Conservation (phyloP, 2,329 filamentous ascomycete species). For the Aureobasidium sp. region DNA sequence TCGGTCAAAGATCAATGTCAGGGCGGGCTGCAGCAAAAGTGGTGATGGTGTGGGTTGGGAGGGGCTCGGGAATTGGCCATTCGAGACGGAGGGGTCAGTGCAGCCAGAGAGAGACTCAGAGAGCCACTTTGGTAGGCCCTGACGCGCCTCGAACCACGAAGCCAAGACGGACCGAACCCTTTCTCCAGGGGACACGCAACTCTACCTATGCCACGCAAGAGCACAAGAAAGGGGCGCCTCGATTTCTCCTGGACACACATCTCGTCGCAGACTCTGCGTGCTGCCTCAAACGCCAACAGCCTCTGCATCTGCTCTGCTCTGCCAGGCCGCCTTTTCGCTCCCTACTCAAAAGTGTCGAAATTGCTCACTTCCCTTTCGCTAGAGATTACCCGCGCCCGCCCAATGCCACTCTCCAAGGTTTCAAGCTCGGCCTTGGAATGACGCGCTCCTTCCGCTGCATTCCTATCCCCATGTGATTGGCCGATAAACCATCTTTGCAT, state of each 20-base stretch:
- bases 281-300: neutral
- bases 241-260: neutral
- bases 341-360: neutral
- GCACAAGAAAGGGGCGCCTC: neutral
- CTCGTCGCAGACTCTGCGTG: neutral
- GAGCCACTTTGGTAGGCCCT: neutral
- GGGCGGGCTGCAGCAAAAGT: neutral
- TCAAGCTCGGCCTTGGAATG: neutral
- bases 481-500: neutral
- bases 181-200: neutral
- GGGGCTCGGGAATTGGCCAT: conserved; percentile 4
- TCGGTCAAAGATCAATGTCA: neutral
- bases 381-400: neutral
- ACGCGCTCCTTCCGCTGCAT: neutral
- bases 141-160: neutral
- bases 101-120: neutral
- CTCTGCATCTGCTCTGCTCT: neutral
- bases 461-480: conserved; percentile 3
- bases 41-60: conserved; percentile 7
- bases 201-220: neutral
- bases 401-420: neutral
- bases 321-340: neutral
- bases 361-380: conserved; percentile 3
- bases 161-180: neutral
- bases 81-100: neutral